Conservation (phyloP, 306 rosid genomes). For the Arachis hypogaea region DNA sequence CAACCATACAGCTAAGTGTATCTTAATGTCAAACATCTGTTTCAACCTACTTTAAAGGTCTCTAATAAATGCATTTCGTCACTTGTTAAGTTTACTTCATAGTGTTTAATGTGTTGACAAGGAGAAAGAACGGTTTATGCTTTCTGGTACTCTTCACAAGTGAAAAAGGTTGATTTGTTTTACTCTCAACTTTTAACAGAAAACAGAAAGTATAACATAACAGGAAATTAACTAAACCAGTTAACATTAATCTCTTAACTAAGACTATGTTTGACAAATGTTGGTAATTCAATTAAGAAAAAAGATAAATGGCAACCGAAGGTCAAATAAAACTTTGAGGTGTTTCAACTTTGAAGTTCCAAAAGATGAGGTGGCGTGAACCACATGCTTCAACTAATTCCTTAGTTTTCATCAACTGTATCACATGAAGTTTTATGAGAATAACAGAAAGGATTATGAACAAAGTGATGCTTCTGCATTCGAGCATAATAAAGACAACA, state of each 20-base stretch:
- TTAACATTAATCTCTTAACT: too few species aligned
- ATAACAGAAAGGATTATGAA: slow-evolving; percentile 11
- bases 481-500: slow-evolving; percentile 9
- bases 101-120: neutral
- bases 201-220: too few species aligned
- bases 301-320: slow-evolving; percentile 6
- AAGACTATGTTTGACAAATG: too few species aligned
- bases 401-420: slow-evolving; percentile 8
- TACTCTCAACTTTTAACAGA: too few species aligned
- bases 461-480: slow-evolving; percentile 12
- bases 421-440: slow-evolving; percentile 1
- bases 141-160: too few species aligned
- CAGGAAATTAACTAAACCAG: too few species aligned
- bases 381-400: slow-evolving; percentile 10
- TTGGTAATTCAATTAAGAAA: too few species aligned
- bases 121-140: too few species aligned
- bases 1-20: slow-evolving; percentile 50
- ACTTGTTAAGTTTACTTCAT: neutral
- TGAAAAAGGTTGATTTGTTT: too few species aligned
- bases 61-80: slow-evolving; percentile 54
- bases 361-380: neutral
- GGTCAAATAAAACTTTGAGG: neutral
- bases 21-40: slow-evolving; percentile 38
- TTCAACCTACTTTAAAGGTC: slow-evolving; percentile 58
- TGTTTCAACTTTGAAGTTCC: neutral